Base-by-base conservation (phyloP, 1,139 yeast genomes). In the Sugiyamaella castrensis region DNA sequence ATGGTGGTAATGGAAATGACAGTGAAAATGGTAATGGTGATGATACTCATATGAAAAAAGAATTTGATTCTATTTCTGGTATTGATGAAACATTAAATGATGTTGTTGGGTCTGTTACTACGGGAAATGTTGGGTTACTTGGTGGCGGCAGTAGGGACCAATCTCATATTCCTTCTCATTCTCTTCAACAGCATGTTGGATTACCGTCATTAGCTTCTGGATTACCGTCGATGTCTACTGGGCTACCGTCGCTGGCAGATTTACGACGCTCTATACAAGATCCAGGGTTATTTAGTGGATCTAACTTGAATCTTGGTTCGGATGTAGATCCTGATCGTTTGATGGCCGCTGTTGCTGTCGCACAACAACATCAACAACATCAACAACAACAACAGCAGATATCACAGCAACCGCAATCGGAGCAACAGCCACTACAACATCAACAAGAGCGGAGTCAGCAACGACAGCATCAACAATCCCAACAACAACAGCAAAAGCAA, bases 271-370 rank as follows among this genome's bases (percentile, higher is more conserved):
- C 33, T 16, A 31, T 36, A 12, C 50, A 48, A 16, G 55, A 51
- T 24, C 50, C 54, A 7, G 50, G 50, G 10, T 44, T 55, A 24
- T 42, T 59, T 9, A 50, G 60, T 3, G 58, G 24, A 19, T 19
- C 57, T 3, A 56, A 58, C 13, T 46, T 59, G 53, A 78, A 75
- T 43, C 66, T 76, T 46, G 69, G 75, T 2, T 70, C 75, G 43
- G 81, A 77, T 54, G 75, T 70, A 28, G 76, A 72, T 47, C 65
- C 72, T 10, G 60, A 66, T 11, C 81, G 81, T 43, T 75, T 82
- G 10, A 76, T 82, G 51, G 87, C 85, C 0, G 87, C 82, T 2
- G 85, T 82, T 1, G 85, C 81, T 56, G 81, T 82, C 40, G 86
- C 82, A 35, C 57, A 59, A 30, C 60, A 53, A 13, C 51, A 51